phyloP scores from a whole-genome alignment of 306 rosid genomes.

The Vigna mungo region DNA sequence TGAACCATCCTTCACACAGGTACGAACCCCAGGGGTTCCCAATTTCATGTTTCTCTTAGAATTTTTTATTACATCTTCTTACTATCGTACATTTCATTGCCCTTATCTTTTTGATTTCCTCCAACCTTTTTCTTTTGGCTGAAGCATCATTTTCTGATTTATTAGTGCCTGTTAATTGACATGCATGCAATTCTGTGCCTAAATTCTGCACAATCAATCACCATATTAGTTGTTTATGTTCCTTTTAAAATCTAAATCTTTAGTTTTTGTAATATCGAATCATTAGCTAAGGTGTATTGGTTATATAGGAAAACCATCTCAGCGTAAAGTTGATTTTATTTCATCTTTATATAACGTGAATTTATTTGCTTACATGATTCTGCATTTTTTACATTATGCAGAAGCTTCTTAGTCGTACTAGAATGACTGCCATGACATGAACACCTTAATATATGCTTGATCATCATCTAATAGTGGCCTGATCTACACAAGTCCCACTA shows the following conservation, averaged over 20 bases:
- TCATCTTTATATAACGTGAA: not conserved
- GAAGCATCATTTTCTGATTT: not conserved
- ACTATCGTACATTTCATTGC: not conserved
- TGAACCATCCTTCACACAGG: not conserved
- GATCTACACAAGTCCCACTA: too few relatives aligned
- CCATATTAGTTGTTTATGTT: constrained; percentile 14
- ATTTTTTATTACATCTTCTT: constrained; percentile 8
- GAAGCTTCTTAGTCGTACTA: not conserved
- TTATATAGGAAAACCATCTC: not conserved
- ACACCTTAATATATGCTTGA: not conserved
- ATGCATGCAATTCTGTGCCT: not conserved
- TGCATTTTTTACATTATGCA: not conserved
- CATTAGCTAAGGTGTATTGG: not conserved
- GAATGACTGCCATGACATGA: constrained; percentile 17
- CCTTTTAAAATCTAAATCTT: not conserved
- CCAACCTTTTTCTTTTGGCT: not conserved
- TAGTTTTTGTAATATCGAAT: constrained; percentile 1
- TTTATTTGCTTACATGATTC: constrained; percentile 16
- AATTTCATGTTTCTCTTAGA: constrained; percentile 23
- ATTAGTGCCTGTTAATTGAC: not conserved
- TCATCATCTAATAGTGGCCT: not conserved
- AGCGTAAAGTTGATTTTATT: not conserved
- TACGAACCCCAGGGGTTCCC: constrained; percentile 17
- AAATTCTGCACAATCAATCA: constrained; percentile 8
- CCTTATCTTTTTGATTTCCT: not conserved